Evolutionary conservation across 495 filamentous ascomycete species (phyloP).

Genomic region (Delitschia confertaspora): DNA sequence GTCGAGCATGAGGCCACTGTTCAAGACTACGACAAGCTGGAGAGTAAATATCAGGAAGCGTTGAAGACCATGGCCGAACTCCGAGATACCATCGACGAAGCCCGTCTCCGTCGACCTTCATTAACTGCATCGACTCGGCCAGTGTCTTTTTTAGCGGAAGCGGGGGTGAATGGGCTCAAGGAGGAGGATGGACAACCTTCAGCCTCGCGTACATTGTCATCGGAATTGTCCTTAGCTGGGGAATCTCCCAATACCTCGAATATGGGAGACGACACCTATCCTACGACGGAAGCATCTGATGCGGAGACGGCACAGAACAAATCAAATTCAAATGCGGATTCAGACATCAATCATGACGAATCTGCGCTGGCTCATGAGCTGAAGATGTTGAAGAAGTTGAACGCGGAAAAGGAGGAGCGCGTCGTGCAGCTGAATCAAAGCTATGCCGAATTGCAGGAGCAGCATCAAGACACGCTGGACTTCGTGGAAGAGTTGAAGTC

Average conservation of each 20-base stretch:
- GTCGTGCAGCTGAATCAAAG: conserved; percentile 62
- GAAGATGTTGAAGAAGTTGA: conserved; percentile 57
- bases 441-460: conserved; percentile 69
- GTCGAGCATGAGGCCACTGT: conserved; percentile 82
- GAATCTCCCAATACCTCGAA: conserved; percentile 52
- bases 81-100: conserved; percentile 79
- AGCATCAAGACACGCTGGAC: conserved; percentile 72
- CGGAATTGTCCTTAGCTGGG: conserved; percentile 90
- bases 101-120: conserved; percentile 49
- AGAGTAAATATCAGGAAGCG: conserved; percentile 84
- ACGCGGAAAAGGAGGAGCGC: conserved; percentile 67
- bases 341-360: conserved; percentile 19
- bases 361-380: conserved; percentile 51
- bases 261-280: conserved; percentile 16
- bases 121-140: conserved; percentile 55
- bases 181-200: conserved; percentile 67
- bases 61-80: conserved; percentile 70
- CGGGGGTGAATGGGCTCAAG: conserved; percentile 64
- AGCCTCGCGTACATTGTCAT: conserved; percentile 90
- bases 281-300: conserved; percentile 22
- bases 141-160: conserved; percentile 86
- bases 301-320: conserved; percentile 27
- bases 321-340: conserved; percentile 2
- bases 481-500: conserved; percentile 84
- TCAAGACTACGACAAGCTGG: conserved; percentile 70